Conservation (phyloP, 2,329 filamentous ascomycete species). For the Aspergillus sp. region DNA sequence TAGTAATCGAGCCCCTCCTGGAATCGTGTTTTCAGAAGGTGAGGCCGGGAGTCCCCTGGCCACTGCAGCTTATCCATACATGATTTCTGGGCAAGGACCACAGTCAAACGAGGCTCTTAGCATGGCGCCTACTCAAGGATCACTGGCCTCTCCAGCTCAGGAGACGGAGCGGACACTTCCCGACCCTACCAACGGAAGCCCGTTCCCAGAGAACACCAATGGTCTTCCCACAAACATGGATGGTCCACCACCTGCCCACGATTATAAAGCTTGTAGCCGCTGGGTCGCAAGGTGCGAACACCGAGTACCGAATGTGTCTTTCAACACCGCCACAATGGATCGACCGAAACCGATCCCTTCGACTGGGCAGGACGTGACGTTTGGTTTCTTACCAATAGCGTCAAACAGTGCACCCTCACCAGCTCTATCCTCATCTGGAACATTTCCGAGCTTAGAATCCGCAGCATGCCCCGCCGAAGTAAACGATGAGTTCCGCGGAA, state of each 20-base stretch:
- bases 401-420: slow-evolving; percentile 18
- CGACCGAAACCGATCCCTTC: slow-evolving; percentile 21
- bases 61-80: slow-evolving; percentile 29
- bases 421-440: slow-evolving; percentile 10
- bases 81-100: slow-evolving; percentile 29
- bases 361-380: slow-evolving; percentile 28
- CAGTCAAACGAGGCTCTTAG: slow-evolving; percentile 27
- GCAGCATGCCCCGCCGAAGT: slow-evolving; percentile 14
- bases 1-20: slow-evolving; percentile 20
- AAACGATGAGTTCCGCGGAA: slow-evolving; percentile 19
- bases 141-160: slow-evolving; percentile 23
- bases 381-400: slow-evolving; percentile 29
- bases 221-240: slow-evolving; percentile 18
- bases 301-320: slow-evolving; percentile 22
- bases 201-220: slow-evolving; percentile 15
- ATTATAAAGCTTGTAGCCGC: slow-evolving; percentile 18
- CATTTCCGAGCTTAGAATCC: slow-evolving; percentile 18
- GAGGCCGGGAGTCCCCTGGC: slow-evolving; percentile 25
- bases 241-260: slow-evolving; percentile 18
- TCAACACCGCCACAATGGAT: slow-evolving; percentile 19
- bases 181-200: slow-evolving; percentile 30
- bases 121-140: slow-evolving; percentile 22
- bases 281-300: slow-evolving; percentile 19
- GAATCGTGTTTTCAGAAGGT: slow-evolving; percentile 29
- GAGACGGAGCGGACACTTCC: slow-evolving; percentile 37